Base-by-base conservation (phyloP, 306 rosid genomes). In the Corylus americana region DNA sequence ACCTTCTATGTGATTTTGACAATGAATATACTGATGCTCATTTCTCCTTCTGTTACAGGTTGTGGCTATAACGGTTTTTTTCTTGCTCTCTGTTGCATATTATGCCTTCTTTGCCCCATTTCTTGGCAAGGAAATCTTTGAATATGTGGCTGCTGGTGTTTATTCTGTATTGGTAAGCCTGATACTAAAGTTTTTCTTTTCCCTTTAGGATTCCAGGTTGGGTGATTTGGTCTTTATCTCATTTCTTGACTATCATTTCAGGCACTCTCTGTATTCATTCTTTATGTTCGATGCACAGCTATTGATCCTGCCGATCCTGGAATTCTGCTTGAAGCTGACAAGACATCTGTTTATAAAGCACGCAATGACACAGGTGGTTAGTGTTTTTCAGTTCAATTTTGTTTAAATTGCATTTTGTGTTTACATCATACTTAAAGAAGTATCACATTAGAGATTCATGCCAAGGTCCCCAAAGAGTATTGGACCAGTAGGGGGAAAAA, bases 31-130 rank as follows among this genome's bases (percentile, higher is more conserved):
- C 82, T 80, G 74, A 84, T 66, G 0, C 17, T 55, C 42, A 39
- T 29, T 77, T 47, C 57, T 85, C 76, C 59, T 55, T 74, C 68
- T 86, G 77, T 75, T 12, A 74, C 91, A 92, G 97, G 91, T 92
- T 16, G 91, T 92, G 85, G 97, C 96, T 66, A 82, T 92, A 79
- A 91, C 97, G 8, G 88, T 89, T 58, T 92, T 91, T 81, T 92
- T 90, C 90, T 78, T 92, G 88, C 83, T 92, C 55, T 86, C 96
- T 51, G 87, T 90, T 70, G 97, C 93, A 6, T 90, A 85, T 86
- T 91, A 89, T 77, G 97, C 96, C 29, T 92, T 92, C 86, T 89
- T 91, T 49, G 96, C 96, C 72, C 93, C 93, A 18, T 92, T 92
- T 85, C 90, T 92, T 5, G 92, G 93, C 55, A 88, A 69, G 31